Evolutionary conservation across 441 rosid genomes (phyloP).

Genomic region (Eutrema salsugineum): DNA sequence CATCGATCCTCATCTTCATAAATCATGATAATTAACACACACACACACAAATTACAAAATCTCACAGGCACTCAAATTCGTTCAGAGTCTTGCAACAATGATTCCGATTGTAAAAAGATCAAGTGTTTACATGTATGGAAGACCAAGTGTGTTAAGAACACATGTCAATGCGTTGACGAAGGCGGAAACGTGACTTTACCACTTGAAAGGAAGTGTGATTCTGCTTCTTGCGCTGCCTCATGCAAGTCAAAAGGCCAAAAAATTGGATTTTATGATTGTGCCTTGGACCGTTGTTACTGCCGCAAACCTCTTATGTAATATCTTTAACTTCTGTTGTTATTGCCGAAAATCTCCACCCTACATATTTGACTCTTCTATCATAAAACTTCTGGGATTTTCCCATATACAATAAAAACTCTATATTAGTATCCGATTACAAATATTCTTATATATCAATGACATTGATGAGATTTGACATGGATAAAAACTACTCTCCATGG

Average conservation of each 20-base stretch:
- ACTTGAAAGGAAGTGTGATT: neutral
- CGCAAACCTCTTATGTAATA: slow-evolving; percentile 1
- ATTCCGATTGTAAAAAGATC: neutral
- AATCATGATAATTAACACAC: neutral
- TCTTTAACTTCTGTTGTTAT: neutral
- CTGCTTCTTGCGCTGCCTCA: neutral
- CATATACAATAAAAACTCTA: too few relatives aligned
- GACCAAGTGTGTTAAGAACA: neutral
- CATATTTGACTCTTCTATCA: too few relatives aligned
- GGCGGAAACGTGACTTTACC: neutral
- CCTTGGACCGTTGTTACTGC: neutral
- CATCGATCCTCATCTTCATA: neutral
- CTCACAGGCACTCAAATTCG: neutral
- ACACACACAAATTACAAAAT: neutral
- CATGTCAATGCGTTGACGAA: neutral
- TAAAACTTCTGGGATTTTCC: too few relatives aligned
- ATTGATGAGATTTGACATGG: too few relatives aligned
- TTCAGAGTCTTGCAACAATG: neutral
- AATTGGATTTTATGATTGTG: neutral
- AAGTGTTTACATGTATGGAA: neutral
- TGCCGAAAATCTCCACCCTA: neutral
- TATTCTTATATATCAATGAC: too few relatives aligned
- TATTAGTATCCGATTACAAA: too few relatives aligned
- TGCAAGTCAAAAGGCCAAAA: neutral
- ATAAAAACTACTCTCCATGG: too few relatives aligned